phyloP scores from a whole-genome alignment of 495 filamentous ascomycete genomes.

The Usnea hakonensis region DNA sequence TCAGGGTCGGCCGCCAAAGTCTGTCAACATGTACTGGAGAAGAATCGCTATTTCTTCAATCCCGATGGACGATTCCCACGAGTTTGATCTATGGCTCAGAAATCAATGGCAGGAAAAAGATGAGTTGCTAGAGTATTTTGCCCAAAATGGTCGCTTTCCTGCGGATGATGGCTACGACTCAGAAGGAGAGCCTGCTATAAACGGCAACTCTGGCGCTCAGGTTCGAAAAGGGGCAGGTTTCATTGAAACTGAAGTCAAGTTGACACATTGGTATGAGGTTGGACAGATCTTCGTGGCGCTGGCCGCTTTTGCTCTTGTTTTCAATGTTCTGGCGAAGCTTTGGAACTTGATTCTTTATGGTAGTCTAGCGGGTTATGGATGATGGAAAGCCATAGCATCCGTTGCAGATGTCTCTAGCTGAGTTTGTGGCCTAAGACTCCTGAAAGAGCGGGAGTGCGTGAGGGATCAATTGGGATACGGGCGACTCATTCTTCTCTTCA shows the following conservation, averaged over 20 bases:
- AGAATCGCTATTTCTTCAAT: slow-evolving; percentile 51
- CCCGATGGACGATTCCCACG: slow-evolving; percentile 49
- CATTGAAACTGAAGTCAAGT: slow-evolving; percentile 51
- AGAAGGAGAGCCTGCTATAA: slow-evolving; percentile 27
- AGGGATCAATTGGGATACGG: not conserved
- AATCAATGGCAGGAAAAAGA: slow-evolving; percentile 60
- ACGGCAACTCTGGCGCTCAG: slow-evolving; percentile 30
- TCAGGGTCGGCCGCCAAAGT: slow-evolving; percentile 59
- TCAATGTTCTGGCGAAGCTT: slow-evolving; percentile 25
- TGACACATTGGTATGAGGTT: slow-evolving; percentile 47
- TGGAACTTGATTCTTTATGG: slow-evolving; percentile 23
- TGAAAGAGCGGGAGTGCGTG: slow-evolving; percentile 5
- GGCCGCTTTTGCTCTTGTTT: slow-evolving; percentile 25
- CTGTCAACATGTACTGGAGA: slow-evolving; percentile 65
- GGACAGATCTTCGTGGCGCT: slow-evolving; percentile 49
- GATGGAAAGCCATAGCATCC: not conserved
- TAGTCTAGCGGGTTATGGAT: slow-evolving; percentile 12
- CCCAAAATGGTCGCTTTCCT: slow-evolving; percentile 53
- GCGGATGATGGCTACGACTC: slow-evolving; percentile 45
- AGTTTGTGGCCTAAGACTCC: not conserved
- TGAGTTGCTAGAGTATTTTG: slow-evolving; percentile 48
- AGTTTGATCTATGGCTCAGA: slow-evolving; percentile 51
- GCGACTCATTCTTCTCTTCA: not conserved
- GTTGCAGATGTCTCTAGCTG: not conserved
- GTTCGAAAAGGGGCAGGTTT: slow-evolving; percentile 38